Evolutionary conservation across 1,284 basidiomycete genomes (phyloP).

Genomic region (Moesziomyces parantarcticus): DNA sequence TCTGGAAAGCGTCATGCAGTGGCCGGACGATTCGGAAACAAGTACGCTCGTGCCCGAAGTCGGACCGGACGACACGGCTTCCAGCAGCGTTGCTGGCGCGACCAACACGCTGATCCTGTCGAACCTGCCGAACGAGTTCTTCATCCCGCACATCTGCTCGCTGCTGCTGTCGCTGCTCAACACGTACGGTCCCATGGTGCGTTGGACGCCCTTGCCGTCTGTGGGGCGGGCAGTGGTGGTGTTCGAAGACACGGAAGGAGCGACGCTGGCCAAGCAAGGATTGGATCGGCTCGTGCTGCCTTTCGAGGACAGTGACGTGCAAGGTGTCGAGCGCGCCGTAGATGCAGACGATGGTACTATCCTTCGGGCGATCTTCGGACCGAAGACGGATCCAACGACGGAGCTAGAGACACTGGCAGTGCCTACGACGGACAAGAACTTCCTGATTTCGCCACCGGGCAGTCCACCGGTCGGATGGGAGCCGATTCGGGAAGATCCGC

Average conservation of each 20-base stretch:
- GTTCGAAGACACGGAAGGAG: conserved; percentile 49
- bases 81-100: conserved; percentile 1
- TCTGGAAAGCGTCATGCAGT: conserved; percentile 51
- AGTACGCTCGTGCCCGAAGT: conserved; percentile 12
- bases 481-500: conserved; percentile 87
- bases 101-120: conserved; percentile 63
- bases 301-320: conserved; percentile 52
- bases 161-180: conserved; percentile 56
- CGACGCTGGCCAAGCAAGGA: conserved; percentile 49
- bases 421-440: conserved; percentile 87
- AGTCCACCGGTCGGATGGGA: conserved; percentile 98
- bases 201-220: conserved; percentile 58
- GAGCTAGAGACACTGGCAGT: conserved; percentile 50
- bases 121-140: conserved; percentile 60
- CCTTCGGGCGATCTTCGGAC: conserved; percentile 38
- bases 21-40: conserved; percentile 33
- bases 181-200: conserved; percentile 58
- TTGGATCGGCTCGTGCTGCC: conserved; percentile 56
- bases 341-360: conserved; percentile 34
- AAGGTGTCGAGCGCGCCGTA: conserved; percentile 23
- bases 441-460: conserved; percentile 97
- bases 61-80: not conserved
- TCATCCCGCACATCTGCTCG: conserved; percentile 53
- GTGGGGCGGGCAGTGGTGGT: conserved; percentile 59
- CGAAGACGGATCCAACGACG: conserved; percentile 12